A percentile compares a stretch with the other conserved stretches of the same genome.
Evolutionary conservation across 2,329 filamentous ascomycete species (phyloP).

Genomic region (Stromatinia cepivora): DNA sequence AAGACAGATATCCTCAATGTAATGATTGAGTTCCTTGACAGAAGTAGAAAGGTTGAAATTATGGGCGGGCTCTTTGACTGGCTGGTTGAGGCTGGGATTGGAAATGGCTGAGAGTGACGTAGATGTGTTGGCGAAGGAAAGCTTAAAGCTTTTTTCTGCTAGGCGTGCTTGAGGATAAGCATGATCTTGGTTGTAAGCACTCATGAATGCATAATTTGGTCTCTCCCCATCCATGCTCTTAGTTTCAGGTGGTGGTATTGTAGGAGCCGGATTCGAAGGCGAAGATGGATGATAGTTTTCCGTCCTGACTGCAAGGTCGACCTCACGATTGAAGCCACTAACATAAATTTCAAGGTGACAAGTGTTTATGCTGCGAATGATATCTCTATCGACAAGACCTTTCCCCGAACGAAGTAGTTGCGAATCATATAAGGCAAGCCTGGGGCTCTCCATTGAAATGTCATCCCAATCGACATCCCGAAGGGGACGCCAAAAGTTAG

Average conservation of each 20-base stretch:
- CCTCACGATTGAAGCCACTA: slow-evolving; percentile 14
- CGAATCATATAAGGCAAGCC: not conserved
- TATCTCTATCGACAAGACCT: not conserved
- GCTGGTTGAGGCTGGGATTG: not conserved
- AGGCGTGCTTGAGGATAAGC: slow-evolving; percentile 15
- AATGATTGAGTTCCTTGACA: slow-evolving; percentile 23
- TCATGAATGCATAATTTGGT: slow-evolving; percentile 22
- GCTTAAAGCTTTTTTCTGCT: not conserved
- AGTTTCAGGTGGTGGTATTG: not conserved
- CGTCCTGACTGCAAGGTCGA: not conserved
- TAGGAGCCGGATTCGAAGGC: not conserved
- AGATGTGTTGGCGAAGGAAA: not conserved
- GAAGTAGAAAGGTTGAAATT: slow-evolving; percentile 25
- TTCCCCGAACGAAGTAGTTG: not conserved
- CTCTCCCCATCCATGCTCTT: not conserved
- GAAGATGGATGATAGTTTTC: not conserved
- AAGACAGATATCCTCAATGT: slow-evolving; percentile 9
- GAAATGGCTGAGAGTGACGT: not conserved
- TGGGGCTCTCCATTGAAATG: not conserved
- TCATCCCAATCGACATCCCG: slow-evolving; percentile 8
- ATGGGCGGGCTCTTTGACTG: not conserved
- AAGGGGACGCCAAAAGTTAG: slow-evolving; percentile 15
- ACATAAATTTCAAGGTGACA: not conserved
- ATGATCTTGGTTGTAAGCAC: slow-evolving; percentile 20
- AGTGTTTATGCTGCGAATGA: not conserved